Conservation (phyloP, 352 stramenopile species). For the Pythium aristosporum region DNA sequence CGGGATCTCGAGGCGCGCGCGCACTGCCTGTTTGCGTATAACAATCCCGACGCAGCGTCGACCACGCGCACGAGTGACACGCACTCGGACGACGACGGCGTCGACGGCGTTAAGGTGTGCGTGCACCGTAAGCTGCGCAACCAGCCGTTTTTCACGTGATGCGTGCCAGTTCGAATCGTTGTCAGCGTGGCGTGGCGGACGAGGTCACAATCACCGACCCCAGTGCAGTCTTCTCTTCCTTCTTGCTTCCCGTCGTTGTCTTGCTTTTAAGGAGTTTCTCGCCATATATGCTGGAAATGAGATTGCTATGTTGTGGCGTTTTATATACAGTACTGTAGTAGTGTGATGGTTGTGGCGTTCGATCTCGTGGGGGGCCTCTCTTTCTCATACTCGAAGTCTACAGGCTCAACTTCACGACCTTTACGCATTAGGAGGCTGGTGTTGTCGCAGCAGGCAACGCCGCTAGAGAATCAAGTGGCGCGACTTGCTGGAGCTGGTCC, state of each 20-base stretch:
- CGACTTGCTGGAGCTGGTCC: slow-evolving; percentile 7
- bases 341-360: no score
- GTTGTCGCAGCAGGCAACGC: background rate
- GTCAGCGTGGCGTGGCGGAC: background rate
- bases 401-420: background rate
- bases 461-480: background rate
- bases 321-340: no score
- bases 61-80: background rate
- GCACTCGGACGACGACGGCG: background rate
- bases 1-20: background rate
- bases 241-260: background rate
- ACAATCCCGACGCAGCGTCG: background rate
- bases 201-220: background rate
- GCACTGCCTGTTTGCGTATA: no score
- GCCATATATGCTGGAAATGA: background rate
- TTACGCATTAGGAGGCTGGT: background rate
- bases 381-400: background rate
- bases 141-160: slow-evolving; percentile 6
- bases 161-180: background rate
- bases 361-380: background rate
- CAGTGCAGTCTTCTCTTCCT: no score
- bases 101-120: background rate
- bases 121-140: background rate
- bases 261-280: background rate
- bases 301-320: background rate